Conservation (phyloP, 192 early-diverging fungal species). For the Coemansia sp. region DNA sequence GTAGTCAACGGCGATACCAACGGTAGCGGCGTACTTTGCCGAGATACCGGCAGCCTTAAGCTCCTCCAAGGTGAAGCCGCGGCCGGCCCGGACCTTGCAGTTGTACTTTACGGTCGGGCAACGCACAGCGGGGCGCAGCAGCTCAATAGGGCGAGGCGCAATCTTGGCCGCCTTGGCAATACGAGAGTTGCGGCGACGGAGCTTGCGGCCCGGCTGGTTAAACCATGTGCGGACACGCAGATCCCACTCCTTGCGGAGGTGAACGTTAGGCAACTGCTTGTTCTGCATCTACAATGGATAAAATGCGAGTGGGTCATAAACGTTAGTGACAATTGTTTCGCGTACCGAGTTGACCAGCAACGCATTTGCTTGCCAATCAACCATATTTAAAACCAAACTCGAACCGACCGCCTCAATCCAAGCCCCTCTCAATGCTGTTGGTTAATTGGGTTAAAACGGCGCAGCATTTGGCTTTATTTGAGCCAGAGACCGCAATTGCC, state of each 20-base stretch:
- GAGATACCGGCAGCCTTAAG: constrained; percentile 91
- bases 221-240: constrained; percentile 97
- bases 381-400: background rate
- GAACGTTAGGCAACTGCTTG: constrained; percentile 89
- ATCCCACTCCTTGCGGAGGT: constrained; percentile 99
- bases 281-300: constrained; percentile 73
- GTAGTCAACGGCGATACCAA: constrained; percentile 97
- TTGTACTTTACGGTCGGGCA: constrained; percentile 98
- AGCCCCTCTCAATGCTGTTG: no score
- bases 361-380: background rate
- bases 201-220: constrained; percentile 78
- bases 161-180: constrained; percentile 94
- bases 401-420: no score
- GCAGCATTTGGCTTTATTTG: no score
- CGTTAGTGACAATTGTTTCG: background rate
- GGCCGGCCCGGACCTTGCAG: constrained; percentile 92
- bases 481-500: no score
- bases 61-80: constrained; percentile 98
- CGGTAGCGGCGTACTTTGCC: constrained; percentile 88
- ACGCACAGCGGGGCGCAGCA: constrained; percentile 93
- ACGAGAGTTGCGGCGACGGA: constrained; percentile 80
- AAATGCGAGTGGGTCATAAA: background rate
- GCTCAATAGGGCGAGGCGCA: constrained; percentile 94
- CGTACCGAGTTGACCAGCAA: background rate
- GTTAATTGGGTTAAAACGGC: no score